These are phyloP conservation scores for Passalora sequoiae DNA, from an alignment of 2,329 filamentous ascomycete species.

Conservation along the genomic window DNA sequence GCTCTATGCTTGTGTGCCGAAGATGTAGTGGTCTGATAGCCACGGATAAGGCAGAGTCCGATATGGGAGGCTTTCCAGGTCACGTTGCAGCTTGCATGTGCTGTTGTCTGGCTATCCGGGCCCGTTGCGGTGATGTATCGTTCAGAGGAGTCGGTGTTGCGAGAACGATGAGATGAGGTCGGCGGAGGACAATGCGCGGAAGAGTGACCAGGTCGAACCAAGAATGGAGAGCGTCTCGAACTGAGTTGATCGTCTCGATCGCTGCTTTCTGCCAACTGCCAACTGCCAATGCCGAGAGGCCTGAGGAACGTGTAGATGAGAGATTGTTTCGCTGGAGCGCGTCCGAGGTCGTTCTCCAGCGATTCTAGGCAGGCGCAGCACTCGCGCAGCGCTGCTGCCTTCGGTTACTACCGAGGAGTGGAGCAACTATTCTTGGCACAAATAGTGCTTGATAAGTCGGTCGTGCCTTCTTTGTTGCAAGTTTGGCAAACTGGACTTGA, in stretches of 20 bases:
- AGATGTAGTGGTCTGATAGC: not conserved
- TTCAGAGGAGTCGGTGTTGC: too few species aligned
- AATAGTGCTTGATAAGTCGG: too few species aligned
- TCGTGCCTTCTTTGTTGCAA: too few species aligned
- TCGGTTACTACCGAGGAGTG: not conserved
- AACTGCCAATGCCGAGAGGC: not conserved
- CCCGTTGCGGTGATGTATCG: not conserved
- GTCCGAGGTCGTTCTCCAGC: too few species aligned
- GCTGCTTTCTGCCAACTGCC: too few species aligned
- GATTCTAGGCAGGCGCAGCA: not conserved
- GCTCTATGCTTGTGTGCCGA: not conserved
- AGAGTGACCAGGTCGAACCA: too few species aligned
- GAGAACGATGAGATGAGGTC: not conserved
- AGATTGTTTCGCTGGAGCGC: not conserved
- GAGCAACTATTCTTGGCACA: too few species aligned
- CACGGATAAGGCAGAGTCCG: not conserved
- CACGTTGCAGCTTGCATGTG: not conserved
- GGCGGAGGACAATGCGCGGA: not conserved
- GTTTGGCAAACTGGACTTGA: too few species aligned
- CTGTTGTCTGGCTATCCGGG: not conserved
- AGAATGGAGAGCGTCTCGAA: too few species aligned
- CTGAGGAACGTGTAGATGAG: not conserved
- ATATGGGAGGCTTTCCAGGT: slow-evolving; percentile 2
- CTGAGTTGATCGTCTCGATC: too few species aligned
- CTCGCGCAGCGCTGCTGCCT: not conserved